A percentile compares a stretch with the other conserved stretches of the same genome.
Conservation (phyloP, 805 yeast genomes). For the Grigorovia yakushimaensis region DNA sequence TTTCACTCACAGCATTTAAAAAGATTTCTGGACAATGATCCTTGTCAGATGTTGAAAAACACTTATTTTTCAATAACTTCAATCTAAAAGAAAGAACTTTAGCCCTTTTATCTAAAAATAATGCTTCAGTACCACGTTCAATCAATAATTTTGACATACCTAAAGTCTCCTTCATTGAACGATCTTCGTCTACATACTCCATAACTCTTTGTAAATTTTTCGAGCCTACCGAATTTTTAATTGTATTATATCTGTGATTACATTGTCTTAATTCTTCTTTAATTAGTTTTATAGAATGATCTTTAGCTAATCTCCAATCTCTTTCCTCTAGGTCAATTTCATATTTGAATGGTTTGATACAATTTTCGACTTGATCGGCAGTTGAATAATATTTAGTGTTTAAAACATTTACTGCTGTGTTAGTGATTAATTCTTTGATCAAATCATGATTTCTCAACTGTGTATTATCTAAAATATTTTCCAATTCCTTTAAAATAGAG, state of each 20-base stretch:
- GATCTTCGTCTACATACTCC: conserved; percentile 44
- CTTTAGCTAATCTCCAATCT: conserved; percentile 80
- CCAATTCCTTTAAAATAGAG: conserved; percentile 69
- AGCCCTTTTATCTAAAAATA: conserved; percentile 66
- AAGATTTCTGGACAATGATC: conserved; percentile 92
- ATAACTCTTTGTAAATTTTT: conserved; percentile 77
- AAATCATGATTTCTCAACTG: conserved; percentile 78
- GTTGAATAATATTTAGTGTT: conserved; percentile 76
- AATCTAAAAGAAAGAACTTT: conserved; percentile 64
- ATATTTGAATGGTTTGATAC: conserved; percentile 95
- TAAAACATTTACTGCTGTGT: conserved; percentile 75
- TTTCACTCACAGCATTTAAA: conserved; percentile 83
- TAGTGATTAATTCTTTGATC: conserved; percentile 70
- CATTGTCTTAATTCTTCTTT: conserved; percentile 85
- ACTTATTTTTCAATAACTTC: conserved; percentile 61
- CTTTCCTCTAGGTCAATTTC: conserved; percentile 94
- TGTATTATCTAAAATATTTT: conserved; percentile 60
- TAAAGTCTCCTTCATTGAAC: conserved; percentile 48
- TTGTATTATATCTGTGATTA: conserved; percentile 44
- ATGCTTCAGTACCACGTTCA: conserved; percentile 73
- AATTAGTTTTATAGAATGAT: conserved; percentile 60
- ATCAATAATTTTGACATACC: conserved; percentile 76
- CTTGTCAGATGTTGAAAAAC: conserved; percentile 70
- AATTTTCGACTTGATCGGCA: conserved; percentile 96
- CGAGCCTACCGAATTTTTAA: conserved; percentile 71